Conservation (phyloP, 768 basidiomycete genomes). For the Cubamyces lactineus region DNA sequence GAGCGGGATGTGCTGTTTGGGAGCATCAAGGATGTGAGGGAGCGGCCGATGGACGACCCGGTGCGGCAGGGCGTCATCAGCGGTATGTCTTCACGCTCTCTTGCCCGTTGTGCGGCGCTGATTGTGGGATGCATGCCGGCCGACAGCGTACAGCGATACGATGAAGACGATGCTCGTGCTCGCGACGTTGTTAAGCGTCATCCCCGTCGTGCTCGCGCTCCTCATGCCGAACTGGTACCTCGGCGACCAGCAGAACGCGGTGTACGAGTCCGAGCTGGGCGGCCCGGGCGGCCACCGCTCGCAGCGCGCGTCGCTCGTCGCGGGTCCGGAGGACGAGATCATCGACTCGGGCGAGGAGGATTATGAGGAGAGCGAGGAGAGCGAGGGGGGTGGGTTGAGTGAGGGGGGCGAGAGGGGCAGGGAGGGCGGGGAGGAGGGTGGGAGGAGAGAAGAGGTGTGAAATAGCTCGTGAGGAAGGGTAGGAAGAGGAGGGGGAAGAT, state of each 20-base stretch:
- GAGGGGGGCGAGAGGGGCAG: neutral
- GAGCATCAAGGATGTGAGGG: slow-evolving; percentile 22
- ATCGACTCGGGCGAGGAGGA: neutral
- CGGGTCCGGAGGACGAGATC: slow-evolving; percentile 4
- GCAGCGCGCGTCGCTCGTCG: neutral
- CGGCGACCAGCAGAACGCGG: slow-evolving; percentile 71
- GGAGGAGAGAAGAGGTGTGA: neutral
- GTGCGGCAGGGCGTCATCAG: slow-evolving; percentile 23
- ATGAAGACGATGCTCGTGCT: slow-evolving; percentile 22
- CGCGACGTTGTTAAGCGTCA: slow-evolving; percentile 18
- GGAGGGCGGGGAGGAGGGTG: neutral
- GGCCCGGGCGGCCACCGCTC: neutral
- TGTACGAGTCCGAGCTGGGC: slow-evolving; percentile 42
- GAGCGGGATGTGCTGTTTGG: slow-evolving; percentile 22
- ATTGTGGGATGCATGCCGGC: neutral
- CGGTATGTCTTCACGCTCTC: slow-evolving; percentile 7
- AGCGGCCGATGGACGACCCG: slow-evolving; percentile 16
- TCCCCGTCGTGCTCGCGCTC: slow-evolving; percentile 20
- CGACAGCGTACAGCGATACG: slow-evolving; percentile 24
- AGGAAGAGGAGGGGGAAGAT: neutral
- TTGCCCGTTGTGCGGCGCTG: neutral
- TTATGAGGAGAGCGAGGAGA: neutral
- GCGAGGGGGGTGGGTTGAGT: neutral
- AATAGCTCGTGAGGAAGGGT: too few relatives aligned
- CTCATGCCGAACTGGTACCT: slow-evolving; percentile 69